phyloP scores from a whole-genome alignment of 2,329 filamentous ascomycete species.

The Calonectria henricotiae region DNA sequence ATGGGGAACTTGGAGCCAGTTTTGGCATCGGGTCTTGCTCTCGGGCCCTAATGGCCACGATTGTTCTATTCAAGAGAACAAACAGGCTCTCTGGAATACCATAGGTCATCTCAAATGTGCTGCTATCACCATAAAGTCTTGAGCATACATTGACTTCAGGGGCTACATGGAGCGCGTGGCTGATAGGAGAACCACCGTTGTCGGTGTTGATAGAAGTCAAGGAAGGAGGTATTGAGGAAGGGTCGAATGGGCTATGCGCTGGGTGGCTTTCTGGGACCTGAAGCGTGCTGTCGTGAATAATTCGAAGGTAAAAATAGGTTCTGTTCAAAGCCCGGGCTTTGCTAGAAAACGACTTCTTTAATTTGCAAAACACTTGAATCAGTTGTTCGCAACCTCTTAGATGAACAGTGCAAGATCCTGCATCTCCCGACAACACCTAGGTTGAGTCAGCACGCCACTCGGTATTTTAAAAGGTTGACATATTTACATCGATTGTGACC shows the following conservation, averaged over 20 bases:
- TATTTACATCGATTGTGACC: slow-evolving; percentile 50
- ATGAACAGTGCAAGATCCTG: slow-evolving; percentile 45
- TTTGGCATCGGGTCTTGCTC: not conserved
- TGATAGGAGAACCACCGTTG: not conserved
- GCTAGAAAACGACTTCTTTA: slow-evolving; percentile 40
- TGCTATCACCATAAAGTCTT: slow-evolving; percentile 3
- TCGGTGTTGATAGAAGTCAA: not conserved
- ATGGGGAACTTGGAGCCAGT: not conserved
- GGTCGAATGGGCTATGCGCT: not conserved
- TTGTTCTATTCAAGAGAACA: slow-evolving; percentile 26
- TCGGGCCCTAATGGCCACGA: slow-evolving; percentile 21
- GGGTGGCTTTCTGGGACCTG: not conserved
- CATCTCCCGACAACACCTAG: slow-evolving; percentile 51
- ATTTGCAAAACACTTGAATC: slow-evolving; percentile 39
- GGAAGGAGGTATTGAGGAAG: not conserved
- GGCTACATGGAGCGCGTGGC: not conserved
- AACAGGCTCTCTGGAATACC: slow-evolving; percentile 33
- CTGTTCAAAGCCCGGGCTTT: slow-evolving; percentile 47
- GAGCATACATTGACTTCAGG: not conserved
- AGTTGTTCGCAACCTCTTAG: slow-evolving; percentile 43
- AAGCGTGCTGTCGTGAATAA: slow-evolving; percentile 49
- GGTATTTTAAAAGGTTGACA: not conserved
- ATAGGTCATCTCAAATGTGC: slow-evolving; percentile 33
- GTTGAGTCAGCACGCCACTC: not conserved
- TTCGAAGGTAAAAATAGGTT: slow-evolving; percentile 50